phyloP scores from a whole-genome alignment of 2,329 filamentous ascomycete genomes.

The Fusarium clavum region DNA sequence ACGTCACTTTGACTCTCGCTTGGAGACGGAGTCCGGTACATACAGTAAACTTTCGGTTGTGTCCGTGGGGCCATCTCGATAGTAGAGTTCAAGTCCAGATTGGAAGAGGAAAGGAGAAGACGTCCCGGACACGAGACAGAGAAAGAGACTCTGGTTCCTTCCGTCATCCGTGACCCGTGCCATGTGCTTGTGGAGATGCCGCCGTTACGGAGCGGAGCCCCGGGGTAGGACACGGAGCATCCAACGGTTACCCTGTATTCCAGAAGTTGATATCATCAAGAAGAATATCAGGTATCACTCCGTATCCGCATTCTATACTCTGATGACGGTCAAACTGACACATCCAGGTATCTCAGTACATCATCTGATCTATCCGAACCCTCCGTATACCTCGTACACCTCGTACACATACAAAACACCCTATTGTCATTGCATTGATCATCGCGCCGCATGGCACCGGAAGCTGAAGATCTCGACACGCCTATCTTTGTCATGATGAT shows the following conservation, averaged over 20 bases:
- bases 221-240: conserved; percentile 32
- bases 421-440: conserved; percentile 2
- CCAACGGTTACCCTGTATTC: conserved; percentile 35
- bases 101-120: not conserved
- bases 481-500: conserved; percentile 10
- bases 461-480: not conserved
- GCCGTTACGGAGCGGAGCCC: conserved; percentile 34
- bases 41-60: not conserved
- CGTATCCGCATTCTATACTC: not conserved
- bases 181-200: conserved; percentile 25
- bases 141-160: conserved; percentile 28
- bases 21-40: not conserved
- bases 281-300: not conserved
- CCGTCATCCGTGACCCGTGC: conserved; percentile 34
- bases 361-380: not conserved
- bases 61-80: not conserved
- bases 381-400: not conserved
- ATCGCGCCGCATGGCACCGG: not conserved
- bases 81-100: not conserved
- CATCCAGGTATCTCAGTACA: not conserved
- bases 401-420: conserved; percentile 14
- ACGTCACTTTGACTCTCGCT: conserved; percentile 43
- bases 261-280: not conserved
- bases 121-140: conserved; percentile 13
- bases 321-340: not conserved